phyloP scores from a whole-genome alignment of 176 grass and related monocot species.

The Musa schizocarpa region DNA sequence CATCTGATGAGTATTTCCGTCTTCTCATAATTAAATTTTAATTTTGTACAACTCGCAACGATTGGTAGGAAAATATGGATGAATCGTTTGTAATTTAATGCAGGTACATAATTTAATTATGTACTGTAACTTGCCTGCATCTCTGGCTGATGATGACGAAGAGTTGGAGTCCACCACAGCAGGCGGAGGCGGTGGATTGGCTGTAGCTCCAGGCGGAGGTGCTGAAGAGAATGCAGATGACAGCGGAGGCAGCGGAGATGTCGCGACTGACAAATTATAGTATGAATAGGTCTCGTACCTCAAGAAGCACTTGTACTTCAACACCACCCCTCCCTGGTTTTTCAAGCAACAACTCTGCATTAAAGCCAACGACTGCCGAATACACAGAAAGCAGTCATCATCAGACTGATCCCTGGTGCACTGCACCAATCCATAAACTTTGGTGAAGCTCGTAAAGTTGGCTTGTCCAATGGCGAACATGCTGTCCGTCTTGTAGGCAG shows the following conservation, averaged over 20 bases:
- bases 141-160: not conserved
- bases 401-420: not conserved
- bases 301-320: not conserved
- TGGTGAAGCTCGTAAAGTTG: not conserved
- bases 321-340: not conserved
- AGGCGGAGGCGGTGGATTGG: not conserved
- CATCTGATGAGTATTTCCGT: not conserved
- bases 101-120: not conserved
- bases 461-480: too few relatives aligned
- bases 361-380: not conserved
- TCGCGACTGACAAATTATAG: not conserved
- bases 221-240: not conserved
- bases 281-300: not conserved
- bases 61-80: too few relatives aligned
- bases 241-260: not conserved
- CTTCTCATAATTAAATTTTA: not conserved
- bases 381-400: not conserved
- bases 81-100: not conserved
- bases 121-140: not conserved
- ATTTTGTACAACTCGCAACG: too few relatives aligned
- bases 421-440: constrained; percentile 4
- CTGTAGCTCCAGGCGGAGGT: not conserved
- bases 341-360: not conserved
- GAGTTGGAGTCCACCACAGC: not conserved
- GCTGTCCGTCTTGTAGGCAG: not conserved